phyloP scores from a whole-genome alignment of 805 yeast genomes.

The Candida pini region DNA sequence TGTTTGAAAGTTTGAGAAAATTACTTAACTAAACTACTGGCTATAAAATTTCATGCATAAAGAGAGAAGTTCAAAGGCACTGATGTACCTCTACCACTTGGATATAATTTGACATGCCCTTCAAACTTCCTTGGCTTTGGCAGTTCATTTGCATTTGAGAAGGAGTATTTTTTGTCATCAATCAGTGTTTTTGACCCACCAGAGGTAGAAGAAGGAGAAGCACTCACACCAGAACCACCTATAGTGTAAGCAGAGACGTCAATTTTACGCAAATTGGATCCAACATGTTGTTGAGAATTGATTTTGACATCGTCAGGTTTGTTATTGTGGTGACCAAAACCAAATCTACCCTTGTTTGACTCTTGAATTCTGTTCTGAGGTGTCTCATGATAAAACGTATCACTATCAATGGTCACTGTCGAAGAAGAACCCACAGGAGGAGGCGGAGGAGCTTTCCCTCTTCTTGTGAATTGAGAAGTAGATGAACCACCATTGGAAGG shows the following conservation, averaged over 20 bases:
- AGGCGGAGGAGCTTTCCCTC: constrained; percentile 12
- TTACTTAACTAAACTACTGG: no score
- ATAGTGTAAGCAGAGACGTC: constrained; percentile 66
- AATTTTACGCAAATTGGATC: constrained; percentile 50
- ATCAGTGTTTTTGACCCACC: constrained; percentile 38
- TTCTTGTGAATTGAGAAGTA: neutral
- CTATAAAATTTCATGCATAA: constrained; percentile 12
- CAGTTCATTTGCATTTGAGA: constrained; percentile 58
- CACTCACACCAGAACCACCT: constrained; percentile 28
- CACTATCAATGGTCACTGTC: constrained; percentile 13
- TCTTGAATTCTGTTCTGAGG: constrained; percentile 19
- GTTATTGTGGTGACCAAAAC: constrained; percentile 12
- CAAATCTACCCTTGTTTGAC: constrained; percentile 13
- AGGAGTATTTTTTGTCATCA: constrained; percentile 70
- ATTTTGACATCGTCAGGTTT: constrained; percentile 28
- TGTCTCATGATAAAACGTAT: constrained; percentile 15
- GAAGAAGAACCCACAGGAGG: constrained; percentile 19
- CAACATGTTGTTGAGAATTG: constrained; percentile 40
- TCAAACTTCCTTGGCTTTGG: constrained; percentile 86
- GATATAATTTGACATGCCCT: constrained; percentile 72
- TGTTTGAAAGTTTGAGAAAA: no score
- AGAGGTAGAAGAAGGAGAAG: constrained; percentile 8
- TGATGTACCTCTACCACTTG: constrained; percentile 92
- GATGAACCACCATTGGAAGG: constrained; percentile 2
- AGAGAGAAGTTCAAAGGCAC: constrained; percentile 69